Base-by-base conservation (phyloP, 2,329 filamentous ascomycete genomes). In the Diplodia corticola region DNA sequence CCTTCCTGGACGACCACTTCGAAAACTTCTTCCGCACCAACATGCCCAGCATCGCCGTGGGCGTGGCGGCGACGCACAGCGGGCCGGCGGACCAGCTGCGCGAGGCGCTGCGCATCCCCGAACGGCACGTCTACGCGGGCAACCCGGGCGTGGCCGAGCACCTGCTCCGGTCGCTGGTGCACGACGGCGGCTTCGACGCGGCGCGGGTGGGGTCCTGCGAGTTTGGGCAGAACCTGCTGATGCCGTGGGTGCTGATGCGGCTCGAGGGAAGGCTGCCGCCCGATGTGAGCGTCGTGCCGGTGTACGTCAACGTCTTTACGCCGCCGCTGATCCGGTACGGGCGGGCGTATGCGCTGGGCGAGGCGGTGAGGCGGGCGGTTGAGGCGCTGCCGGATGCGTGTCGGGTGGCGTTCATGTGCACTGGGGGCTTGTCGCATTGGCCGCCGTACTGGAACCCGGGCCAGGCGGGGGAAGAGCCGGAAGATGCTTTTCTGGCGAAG, bases 1-100 rank as follows among this genome's bases (percentile, higher is more conserved):
- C 73, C 17, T 75, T 75, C 59, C 71, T 75, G 1, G 72, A 75
- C 59, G 72, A 74, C 63, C 71, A 75, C 61, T 75, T 74, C 64
- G 71, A 74, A 57, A 75, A 74, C 61, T 74, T 75, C 69, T 74
- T 71, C 69, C 69, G 72, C 37, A 72, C 71, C 46, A 70, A 72
- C 60, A 74, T 73, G 69, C 73, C 72, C 30, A 70, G 69, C 6
- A 72, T 74, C 26, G 70, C 72, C n/a, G 69, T 75, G 12, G 67
- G 70, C 6, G 69, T 75, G 10, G 70, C 73, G 15, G 67, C 72
- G 12, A 51, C 67, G 17, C 72, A 74, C 44, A 67, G 71, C 48
- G 72, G 73, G 13, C 73, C 72, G 10, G 73, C 73, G 22, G 72
- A 74, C 65, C 72, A 74, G 64, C 73, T 71, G 69, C 73, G 73